Percentiles rank a stretch among this genome's conserved stretches.
Conservation (phyloP, 2,329 filamentous ascomycete genomes). For the Aspergillus fumigatus region DNA sequence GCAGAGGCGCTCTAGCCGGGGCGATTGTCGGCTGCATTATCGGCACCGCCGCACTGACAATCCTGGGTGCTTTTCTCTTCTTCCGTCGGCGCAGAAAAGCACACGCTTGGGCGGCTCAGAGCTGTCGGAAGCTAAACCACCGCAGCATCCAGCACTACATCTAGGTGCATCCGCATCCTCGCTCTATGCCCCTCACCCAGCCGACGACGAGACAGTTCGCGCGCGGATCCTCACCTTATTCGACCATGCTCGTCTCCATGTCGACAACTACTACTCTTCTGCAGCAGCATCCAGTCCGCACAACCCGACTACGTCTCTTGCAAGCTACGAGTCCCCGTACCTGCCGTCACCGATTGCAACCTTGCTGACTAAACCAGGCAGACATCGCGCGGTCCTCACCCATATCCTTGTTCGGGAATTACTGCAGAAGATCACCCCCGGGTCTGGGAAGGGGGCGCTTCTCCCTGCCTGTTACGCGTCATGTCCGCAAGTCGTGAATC, state of each 20-base stretch:
- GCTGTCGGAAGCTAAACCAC: no score
- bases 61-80: slow-evolving; percentile 17
- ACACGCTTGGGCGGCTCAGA: not conserved
- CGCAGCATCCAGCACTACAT: no score
- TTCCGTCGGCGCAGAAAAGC: slow-evolving; percentile 13
- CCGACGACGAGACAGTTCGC: slow-evolving; percentile 27
- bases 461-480: slow-evolving; percentile 7
- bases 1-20: slow-evolving; percentile 20
- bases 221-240: slow-evolving; percentile 25
- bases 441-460: slow-evolving; percentile 1
- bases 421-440: slow-evolving; percentile 14
- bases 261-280: slow-evolving; percentile 34
- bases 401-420: slow-evolving; percentile 18
- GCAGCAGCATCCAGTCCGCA: no score
- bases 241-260: slow-evolving; percentile 31
- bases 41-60: slow-evolving; percentile 17
- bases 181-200: slow-evolving; percentile 22
- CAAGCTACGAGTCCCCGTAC: slow-evolving; percentile 16
- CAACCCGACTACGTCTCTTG: not conserved
- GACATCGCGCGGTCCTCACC: slow-evolving; percentile 14
- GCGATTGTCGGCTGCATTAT: slow-evolving; percentile 22
- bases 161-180: no score
- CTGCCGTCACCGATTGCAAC: slow-evolving; percentile 12
- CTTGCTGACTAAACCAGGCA: slow-evolving; percentile 11
- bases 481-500: not conserved